These are phyloP conservation scores for Hymenoscyphus fructigenus DNA, from an alignment of 2,329 filamentous ascomycete genomes.

Conservation along the genomic window DNA sequence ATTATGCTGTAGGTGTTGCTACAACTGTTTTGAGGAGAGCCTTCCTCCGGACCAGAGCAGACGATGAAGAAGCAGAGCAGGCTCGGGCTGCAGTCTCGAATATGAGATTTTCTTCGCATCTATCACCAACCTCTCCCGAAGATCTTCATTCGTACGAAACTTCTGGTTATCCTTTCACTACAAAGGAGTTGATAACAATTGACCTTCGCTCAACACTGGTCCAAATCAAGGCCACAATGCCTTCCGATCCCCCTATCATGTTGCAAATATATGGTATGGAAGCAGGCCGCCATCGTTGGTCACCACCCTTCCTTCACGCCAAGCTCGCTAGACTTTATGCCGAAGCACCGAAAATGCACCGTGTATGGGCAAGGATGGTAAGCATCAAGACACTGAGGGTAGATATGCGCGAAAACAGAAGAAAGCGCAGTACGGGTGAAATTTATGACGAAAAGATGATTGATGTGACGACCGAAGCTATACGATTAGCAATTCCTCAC, in stretches of 20 bases:
- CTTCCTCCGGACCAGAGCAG: constrained; percentile 55
- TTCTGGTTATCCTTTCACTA: constrained; percentile 29
- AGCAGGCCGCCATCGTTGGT: constrained; percentile 82
- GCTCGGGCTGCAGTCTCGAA: constrained; percentile 30
- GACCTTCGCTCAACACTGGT: constrained; percentile 80
- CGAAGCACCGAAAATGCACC: constrained; percentile 77
- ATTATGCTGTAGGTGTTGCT: constrained; percentile 86
- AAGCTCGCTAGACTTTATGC: constrained; percentile 83
- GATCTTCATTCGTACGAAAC: constrained; percentile 25
- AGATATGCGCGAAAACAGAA: constrained; percentile 75
- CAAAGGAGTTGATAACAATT: constrained; percentile 69
- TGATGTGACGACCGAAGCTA: constrained; percentile 80
- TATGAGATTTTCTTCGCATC: constrained; percentile 18
- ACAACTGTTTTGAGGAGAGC: constrained; percentile 70
- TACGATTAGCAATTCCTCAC: constrained; percentile 85
- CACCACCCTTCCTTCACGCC: constrained; percentile 75
- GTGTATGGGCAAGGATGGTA: constrained; percentile 82
- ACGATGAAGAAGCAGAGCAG: constrained; percentile 43
- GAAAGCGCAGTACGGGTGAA: constrained; percentile 59
- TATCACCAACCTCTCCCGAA: constrained; percentile 34
- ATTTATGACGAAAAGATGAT: constrained; percentile 75
- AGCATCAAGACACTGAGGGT: constrained; percentile 79
- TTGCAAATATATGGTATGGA: constrained; percentile 82
- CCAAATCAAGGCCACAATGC: constrained; percentile 86
- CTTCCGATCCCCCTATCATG: constrained; percentile 87